Conservation (phyloP, 768 basidiomycete species). For the Boletus subparvulus region DNA sequence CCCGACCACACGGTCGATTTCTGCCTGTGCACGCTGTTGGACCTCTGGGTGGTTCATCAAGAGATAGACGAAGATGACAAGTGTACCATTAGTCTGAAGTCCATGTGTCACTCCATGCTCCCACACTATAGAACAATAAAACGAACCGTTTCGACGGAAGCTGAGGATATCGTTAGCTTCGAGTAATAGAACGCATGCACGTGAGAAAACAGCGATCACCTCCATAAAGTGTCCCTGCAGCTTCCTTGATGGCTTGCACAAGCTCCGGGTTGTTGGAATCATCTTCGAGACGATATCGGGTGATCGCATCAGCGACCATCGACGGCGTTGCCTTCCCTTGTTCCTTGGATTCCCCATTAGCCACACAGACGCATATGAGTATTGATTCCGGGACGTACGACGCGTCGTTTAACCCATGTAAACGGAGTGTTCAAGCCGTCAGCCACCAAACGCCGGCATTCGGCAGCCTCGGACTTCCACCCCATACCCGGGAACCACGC, state of each 20-base stretch:
- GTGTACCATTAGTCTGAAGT: conserved; percentile 24
- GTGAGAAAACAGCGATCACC: conserved; percentile 9
- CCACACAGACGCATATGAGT: neutral
- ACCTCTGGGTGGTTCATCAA: conserved; percentile 31
- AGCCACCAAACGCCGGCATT: conserved; percentile 5
- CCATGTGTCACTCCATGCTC: neutral
- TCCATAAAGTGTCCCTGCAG: conserved; percentile 18
- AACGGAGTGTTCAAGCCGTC: conserved; percentile 15
- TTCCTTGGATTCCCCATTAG: neutral
- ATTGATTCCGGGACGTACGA: neutral
- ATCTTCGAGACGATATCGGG: neutral
- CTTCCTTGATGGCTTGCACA: conserved; percentile 16
- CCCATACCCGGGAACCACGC: conserved; percentile 29
- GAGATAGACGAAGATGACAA: conserved; percentile 30
- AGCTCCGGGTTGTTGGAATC: conserved; percentile 4
- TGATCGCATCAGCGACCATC: conserved; percentile 20
- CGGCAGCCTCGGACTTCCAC: conserved; percentile 16
- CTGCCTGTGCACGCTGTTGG: conserved; percentile 30
- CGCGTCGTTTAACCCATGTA: conserved; percentile 4
- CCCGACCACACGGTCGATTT: conserved; percentile 34
- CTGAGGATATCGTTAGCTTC: conserved; percentile 12
- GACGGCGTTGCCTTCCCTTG: conserved; percentile 9
- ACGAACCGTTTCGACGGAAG: conserved; percentile 33
- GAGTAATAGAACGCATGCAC: neutral
- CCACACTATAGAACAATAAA: neutral